A percentile compares a stretch with the other conserved stretches of the same genome.
Evolutionary conservation across 169 alveolate species (phyloP).

Genomic region (Plasmodium malariae): DNA sequence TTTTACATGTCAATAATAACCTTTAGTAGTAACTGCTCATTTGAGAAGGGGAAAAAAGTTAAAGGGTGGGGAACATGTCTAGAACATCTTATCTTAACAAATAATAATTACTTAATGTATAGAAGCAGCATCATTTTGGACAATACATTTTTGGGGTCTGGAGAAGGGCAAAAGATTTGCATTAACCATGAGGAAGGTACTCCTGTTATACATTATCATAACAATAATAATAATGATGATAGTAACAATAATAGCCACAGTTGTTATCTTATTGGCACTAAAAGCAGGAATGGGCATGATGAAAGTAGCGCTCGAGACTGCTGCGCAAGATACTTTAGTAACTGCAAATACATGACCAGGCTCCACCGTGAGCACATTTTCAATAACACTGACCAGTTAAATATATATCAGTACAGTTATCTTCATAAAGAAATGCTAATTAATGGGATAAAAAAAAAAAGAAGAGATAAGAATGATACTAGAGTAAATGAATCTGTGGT

Average conservation of each 20-base stretch:
- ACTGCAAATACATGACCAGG: too few relatives aligned
- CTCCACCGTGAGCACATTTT: neutral
- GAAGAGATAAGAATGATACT: too few relatives aligned
- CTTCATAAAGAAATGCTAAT: neutral
- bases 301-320: too few relatives aligned
- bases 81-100: slow-evolving; percentile 54
- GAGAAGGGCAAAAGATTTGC: neutral
- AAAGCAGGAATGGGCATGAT: too few relatives aligned
- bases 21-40: neutral
- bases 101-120: slow-evolving; percentile 18
- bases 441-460: neutral
- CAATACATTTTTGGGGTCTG: neutral
- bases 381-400: neutral
- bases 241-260: neutral
- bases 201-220: neutral
- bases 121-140: neutral
- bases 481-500: too few relatives aligned
- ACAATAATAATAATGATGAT: neutral
- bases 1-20: slow-evolving; percentile 38
- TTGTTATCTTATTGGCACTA: neutral
- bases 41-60: neutral
- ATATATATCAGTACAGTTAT: neutral
- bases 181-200: neutral
- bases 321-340: too few relatives aligned
- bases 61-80: neutral